A percentile compares a stretch with the other conserved stretches of the same genome.
These are phyloP conservation scores for Colletotrichum spinosum DNA, from an alignment of 2,329 filamentous ascomycete species.

Conservation along the genomic window DNA sequence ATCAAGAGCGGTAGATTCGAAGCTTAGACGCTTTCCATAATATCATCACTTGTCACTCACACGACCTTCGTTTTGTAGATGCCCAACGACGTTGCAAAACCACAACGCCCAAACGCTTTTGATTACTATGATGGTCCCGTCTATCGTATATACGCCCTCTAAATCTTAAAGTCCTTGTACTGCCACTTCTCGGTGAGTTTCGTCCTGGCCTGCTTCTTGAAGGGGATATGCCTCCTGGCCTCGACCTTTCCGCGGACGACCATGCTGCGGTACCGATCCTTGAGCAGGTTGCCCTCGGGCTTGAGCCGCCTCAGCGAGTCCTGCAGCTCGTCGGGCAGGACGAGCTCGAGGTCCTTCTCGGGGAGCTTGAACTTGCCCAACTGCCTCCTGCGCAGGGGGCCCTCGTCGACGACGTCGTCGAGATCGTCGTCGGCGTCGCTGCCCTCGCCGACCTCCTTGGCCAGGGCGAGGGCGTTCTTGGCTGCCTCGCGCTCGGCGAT, in stretches of 20 bases:
- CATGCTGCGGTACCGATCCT: conserved; percentile 90
- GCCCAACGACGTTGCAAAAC: too few species aligned
- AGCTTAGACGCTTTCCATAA: too few species aligned
- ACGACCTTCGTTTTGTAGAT: too few species aligned
- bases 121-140: conserved; percentile 18
- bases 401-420: conserved; percentile 69
- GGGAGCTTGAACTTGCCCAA: conserved; percentile 81
- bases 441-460: conserved; percentile 50
- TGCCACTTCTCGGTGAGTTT: conserved; percentile 96
- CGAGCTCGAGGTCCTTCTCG: conserved; percentile 82
- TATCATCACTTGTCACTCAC: too few species aligned
- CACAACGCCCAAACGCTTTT: conserved; percentile 21
- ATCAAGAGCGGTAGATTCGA: neutral
- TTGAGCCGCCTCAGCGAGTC: conserved; percentile 85
- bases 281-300: conserved; percentile 94
- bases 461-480: conserved; percentile 50
- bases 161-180: conserved; percentile 86
- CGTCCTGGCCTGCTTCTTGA: conserved; percentile 84
- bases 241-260: conserved; percentile 92
- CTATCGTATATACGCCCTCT: neutral
- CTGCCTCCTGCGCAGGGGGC: conserved; percentile 75
- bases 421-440: conserved; percentile 57
- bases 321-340: conserved; percentile 86
- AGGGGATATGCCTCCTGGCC: conserved; percentile 80
- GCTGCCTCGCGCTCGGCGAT: conserved; percentile 68